Base-by-base conservation (phyloP, 176 grass and related monocot genomes). In the Triticum timopheevii region DNA sequence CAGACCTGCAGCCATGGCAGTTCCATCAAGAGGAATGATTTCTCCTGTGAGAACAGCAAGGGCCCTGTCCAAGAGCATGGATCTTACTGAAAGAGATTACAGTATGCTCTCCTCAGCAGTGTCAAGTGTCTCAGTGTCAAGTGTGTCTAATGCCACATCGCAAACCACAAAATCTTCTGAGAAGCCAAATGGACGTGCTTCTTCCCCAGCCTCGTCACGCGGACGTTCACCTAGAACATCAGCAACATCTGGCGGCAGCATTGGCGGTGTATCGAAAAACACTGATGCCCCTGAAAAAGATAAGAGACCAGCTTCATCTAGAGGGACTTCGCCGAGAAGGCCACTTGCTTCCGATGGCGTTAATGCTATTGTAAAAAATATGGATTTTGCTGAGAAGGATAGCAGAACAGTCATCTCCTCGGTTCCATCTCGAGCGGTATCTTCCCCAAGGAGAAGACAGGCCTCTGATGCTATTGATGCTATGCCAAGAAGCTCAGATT, bases 301-400 rank as follows among this genome's bases (percentile, higher is more conserved):
- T 82, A 85, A 80, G 82, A 88, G 81, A 42, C 82, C 82, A 65
- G 39, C 75, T 58, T 64, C 87, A 88, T 71, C 64, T 70, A 88
- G 86, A 85, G 90, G 90, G 72, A 77, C 36, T 85, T 88, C 86
- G 4, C 90, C 90, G 82, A 85, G 90, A 85, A 85, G 90, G 70
- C 52, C 70, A 78, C 50, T 81, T 54, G 70, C 78, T 42, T 85
- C 90, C 9, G 86, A 91, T 64, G 82, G 90, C 11, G 31, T 88
- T 77, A 82, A 82, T 82, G 72, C 67, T 77, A 65, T 85, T 33
- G 63, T 34, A 2, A 88, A 71, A 85, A 85, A 58, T 77, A 58
- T 85, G 63, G 86, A 78, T 78, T 88, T 85, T 85, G 1, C 64
- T 54, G 63, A 85, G 83, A 88, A 88, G 40, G 63, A 91, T 54